Percentiles rank a stretch among this genome's conserved stretches.
These are phyloP conservation scores for Suhomyces atakaporum DNA, from an alignment of 1,139 yeast species.

Conservation along the genomic window DNA sequence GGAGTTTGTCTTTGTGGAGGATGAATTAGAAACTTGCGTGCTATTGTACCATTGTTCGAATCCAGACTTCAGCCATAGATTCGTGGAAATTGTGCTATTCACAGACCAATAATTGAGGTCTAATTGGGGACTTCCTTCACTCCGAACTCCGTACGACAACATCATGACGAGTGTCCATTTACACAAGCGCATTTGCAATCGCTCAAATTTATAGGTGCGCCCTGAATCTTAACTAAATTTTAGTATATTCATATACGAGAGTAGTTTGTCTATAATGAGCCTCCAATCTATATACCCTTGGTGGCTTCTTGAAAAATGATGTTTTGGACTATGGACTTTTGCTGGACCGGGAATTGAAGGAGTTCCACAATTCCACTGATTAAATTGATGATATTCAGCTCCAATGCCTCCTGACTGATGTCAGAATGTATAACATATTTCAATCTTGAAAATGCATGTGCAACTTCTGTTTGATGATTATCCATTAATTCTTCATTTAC, in stretches of 20 bases:
- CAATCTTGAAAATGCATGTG: conserved; percentile 50
- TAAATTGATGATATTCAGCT: neutral
- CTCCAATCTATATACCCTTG: neutral
- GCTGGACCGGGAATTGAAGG: conserved; percentile 9
- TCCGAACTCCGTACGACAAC: neutral
- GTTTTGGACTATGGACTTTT: conserved; percentile 8
- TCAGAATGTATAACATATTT: conserved; percentile 10
- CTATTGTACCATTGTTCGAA: conserved; percentile 1
- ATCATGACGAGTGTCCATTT: no score
- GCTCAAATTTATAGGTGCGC: no score
- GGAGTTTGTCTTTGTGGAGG: neutral
- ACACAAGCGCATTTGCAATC: neutral
- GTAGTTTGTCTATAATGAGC: no score
- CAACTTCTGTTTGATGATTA: conserved; percentile 84
- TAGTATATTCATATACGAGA: no score
- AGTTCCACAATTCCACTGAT: conserved; percentile 3
- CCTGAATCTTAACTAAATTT: no score
- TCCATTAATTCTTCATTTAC: conserved; percentile 74
- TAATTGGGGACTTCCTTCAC: neutral
- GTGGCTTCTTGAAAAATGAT: conserved; percentile 13
- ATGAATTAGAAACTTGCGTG: neutral
- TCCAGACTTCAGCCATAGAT: neutral
- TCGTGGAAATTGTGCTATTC: neutral
- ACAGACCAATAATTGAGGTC: neutral
- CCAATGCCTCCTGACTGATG: conserved; percentile 1